phyloP scores from a whole-genome alignment of 495 filamentous ascomycete species.

The Alectoria sarmentosa region DNA sequence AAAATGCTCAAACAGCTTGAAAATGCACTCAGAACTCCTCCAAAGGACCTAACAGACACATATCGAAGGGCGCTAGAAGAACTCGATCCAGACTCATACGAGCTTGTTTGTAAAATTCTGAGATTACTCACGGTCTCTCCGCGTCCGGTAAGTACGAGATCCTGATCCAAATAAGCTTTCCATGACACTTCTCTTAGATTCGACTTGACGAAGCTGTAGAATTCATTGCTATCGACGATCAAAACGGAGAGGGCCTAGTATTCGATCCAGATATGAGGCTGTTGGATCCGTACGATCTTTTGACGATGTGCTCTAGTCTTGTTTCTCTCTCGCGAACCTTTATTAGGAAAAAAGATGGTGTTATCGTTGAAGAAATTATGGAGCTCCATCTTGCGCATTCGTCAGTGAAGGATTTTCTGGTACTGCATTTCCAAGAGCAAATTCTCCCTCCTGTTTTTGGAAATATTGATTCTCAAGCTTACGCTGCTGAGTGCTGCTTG shows the following conservation, averaged over 20 bases:
- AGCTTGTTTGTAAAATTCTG: background rate
- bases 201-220: slow-evolving; percentile 5
- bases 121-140: background rate
- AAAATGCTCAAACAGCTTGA: slow-evolving; percentile 4
- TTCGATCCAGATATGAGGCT: slow-evolving; percentile 8
- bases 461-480: background rate
- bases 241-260: background rate
- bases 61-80: slow-evolving; percentile 4
- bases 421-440: slow-evolving; percentile 5
- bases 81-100: background rate
- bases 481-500: slow-evolving; percentile 1
- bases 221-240: slow-evolving; percentile 7
- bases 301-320: slow-evolving; percentile 5
- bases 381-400: slow-evolving; percentile 10
- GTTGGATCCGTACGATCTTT: background rate
- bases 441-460: background rate
- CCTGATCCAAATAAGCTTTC: background rate
- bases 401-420: slow-evolving; percentile 8
- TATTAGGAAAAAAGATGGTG: background rate
- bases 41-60: background rate
- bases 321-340: background rate
- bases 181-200: slow-evolving; percentile 2
- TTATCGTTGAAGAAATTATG: background rate
- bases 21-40: background rate
- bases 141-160: background rate